Percentiles rank a stretch among this genome's conserved stretches.
Evolutionary conservation across 2,329 filamentous ascomycete species (phyloP).

Genomic region (Dothideomycetes sp.): DNA sequence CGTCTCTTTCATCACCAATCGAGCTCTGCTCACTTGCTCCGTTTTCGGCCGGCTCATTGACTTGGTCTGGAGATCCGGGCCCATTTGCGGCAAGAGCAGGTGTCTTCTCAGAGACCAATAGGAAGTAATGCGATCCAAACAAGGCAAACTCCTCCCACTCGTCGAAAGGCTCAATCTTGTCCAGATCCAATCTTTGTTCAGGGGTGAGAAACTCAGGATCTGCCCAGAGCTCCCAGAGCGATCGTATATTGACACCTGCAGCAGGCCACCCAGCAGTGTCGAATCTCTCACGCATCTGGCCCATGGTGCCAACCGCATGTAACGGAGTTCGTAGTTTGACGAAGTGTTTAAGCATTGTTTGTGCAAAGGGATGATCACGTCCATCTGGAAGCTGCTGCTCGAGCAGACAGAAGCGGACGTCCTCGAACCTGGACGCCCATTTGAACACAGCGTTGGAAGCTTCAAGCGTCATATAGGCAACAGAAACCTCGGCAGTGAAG

Average conservation of each 20-base stretch:
- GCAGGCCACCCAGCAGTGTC: slow-evolving; percentile 53
- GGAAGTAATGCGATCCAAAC: slow-evolving; percentile 74
- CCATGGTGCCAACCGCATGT: slow-evolving; percentile 54
- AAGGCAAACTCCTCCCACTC: slow-evolving; percentile 93
- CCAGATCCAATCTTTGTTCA: slow-evolving; percentile 49
- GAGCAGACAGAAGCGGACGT: slow-evolving; percentile 72
- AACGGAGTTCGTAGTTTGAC: slow-evolving; percentile 68
- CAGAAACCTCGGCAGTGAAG: slow-evolving; percentile 80
- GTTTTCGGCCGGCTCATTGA: too few relatives aligned
- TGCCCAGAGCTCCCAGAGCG: slow-evolving; percentile 76
- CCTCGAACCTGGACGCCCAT: slow-evolving; percentile 63
- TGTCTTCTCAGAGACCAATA: slow-evolving; percentile 53
- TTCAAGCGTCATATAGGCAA: slow-evolving; percentile 75
- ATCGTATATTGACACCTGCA: slow-evolving; percentile 44
- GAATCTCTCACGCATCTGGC: slow-evolving; percentile 61
- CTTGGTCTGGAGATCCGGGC: neutral
- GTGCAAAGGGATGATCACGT: slow-evolving; percentile 67
- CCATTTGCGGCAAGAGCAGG: neutral
- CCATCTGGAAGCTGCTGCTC: slow-evolving; percentile 81
- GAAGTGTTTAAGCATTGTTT: slow-evolving; percentile 77
- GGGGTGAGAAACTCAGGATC: slow-evolving; percentile 53
- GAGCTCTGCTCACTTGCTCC: too few relatives aligned
- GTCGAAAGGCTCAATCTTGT: slow-evolving; percentile 73
- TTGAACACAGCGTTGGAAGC: slow-evolving; percentile 63
- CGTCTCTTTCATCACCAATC: too few relatives aligned